Evolutionary conservation across 495 filamentous ascomycete species (phyloP), one percentile per base, ranked within the genome.

Genomic region (Penicillium cosmopolitanum): DNA sequence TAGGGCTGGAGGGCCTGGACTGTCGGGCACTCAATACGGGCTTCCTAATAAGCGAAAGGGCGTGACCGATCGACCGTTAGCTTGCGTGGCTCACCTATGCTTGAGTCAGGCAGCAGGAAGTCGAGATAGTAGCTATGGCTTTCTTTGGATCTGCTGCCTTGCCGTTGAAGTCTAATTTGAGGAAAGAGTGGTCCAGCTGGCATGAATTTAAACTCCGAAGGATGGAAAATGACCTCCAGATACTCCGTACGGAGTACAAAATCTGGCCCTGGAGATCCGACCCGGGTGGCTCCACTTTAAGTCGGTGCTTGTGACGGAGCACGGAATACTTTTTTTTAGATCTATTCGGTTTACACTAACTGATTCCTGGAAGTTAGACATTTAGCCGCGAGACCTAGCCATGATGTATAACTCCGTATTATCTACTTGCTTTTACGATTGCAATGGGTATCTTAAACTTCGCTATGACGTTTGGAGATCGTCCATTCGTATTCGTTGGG

Each of bases 101-200:
- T 3, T 48, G 23, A 48, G 18, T 48, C 46, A 48, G 46, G 46
- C 46, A 48, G 46, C 18, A 48, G 28, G 28, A 31, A 31, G 28
- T 31, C 28, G 7, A 31, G 23, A 23, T 23, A 21, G 21, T 21
- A 23, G 28, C 8, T 31, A 31, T 31, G 28, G 28, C 28, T 9
- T 31, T 31, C 8, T 31, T 18, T 44, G 42, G 42, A 16, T 13
- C n/a, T 16, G 42, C 16, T 44, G 42, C 42, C 42, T 44, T 44
- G 42, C 36, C 15, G 36, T 40, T 40, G 36, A n/a, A 40, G 36
- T 12, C 15, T 40, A 40, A 13, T 40, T 31, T 8, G 8, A 31
- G 28, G 28, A 9, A 31, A 31, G 28, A 12, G 10, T 23, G 36
- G 36, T 40, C 12, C 15, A 40, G 36, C 11, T n/a, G 28, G 28